Evolutionary conservation across 345 rosid species (phyloP), one percentile per base, ranked within the genome.

Genomic region (Cardamine chenopodiifolia): DNA sequence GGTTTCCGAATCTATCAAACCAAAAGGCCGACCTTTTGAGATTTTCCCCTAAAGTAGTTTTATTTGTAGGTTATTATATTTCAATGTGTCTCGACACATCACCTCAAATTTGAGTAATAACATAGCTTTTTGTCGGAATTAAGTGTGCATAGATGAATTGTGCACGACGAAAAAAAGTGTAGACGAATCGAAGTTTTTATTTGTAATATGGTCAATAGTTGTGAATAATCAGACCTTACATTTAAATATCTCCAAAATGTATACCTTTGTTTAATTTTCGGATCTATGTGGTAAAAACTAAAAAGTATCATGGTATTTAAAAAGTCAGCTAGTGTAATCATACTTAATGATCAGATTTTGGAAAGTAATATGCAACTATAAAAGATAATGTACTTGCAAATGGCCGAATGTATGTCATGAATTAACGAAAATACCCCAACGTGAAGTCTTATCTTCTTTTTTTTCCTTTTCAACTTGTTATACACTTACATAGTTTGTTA

Each of bases 341-440:
- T 62, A 62, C 50, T 8, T 26, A 15, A 62, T 62, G 20, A 62
- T 39, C 25, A 40, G 23, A 4, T 8, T 61, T 8, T 23, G 20
- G 13, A 61, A 61, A 39, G 18, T 61, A 61, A 37, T 22, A 8
- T 22, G 13, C 66, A 62, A 22, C 20, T 62, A 39, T 62, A 23
- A 35, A 60, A 58, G 9, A 34, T 58, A 18, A 32, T 8, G 14
- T 34, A 22, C 12, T 22, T 61, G 34, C 7, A 39, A 61, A 39
- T 62, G 52, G 8, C 50, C 66, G 7, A 62, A 23, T 5, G 22
- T 19, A 19, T 34, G 42, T 18, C n/a, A 18, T 17, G 40, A 28
- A 57, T 57, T 17, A 59, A 34, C 64, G n/a, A 34, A 19, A 34
- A 23, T 15, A 40, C 34, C 19, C 19, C 17, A 20, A 29, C 7